A percentile compares a stretch with the other conserved stretches of the same genome.
These are phyloP conservation scores for Botrytis tulipae DNA, from an alignment of 2,329 filamentous ascomycete species.

Conservation along the genomic window DNA sequence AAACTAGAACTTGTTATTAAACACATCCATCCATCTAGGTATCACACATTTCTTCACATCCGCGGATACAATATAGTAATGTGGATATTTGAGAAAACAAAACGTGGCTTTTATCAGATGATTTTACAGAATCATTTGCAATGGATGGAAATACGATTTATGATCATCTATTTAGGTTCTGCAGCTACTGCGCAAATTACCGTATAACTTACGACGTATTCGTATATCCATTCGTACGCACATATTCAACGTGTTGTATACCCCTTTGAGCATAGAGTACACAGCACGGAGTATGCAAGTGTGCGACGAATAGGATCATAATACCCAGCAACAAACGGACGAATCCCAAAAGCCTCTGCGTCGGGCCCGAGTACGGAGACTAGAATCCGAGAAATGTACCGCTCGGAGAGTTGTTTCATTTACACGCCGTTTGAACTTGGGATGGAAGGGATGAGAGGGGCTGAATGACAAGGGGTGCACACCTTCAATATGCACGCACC, in stretches of 20 bases:
- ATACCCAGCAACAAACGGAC: neutral
- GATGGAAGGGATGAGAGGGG: neutral
- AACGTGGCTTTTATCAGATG: neutral
- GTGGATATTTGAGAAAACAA: neutral
- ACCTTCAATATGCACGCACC: neutral
- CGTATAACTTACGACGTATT: neutral
- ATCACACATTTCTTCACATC: neutral
- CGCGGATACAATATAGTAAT: neutral
- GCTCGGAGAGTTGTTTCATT: neutral
- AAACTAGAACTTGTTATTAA: neutral
- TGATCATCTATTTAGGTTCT: neutral
- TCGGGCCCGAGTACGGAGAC: slow-evolving; percentile 16
- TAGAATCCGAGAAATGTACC: neutral
- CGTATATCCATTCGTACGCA: neutral
- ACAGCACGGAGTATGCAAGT: neutral
- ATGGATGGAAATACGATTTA: neutral
- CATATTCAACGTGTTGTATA: neutral
- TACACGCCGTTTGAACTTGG: neutral
- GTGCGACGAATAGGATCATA: neutral
- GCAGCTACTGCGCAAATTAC: neutral
- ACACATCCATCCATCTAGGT: neutral
- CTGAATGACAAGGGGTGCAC: neutral
- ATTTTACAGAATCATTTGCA: neutral
- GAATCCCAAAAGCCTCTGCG: neutral
- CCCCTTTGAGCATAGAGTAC: too few relatives aligned